Evolutionary conservation across 805 yeast genomes (phyloP).

Genomic region (Metschnikowia lochheadii): DNA sequence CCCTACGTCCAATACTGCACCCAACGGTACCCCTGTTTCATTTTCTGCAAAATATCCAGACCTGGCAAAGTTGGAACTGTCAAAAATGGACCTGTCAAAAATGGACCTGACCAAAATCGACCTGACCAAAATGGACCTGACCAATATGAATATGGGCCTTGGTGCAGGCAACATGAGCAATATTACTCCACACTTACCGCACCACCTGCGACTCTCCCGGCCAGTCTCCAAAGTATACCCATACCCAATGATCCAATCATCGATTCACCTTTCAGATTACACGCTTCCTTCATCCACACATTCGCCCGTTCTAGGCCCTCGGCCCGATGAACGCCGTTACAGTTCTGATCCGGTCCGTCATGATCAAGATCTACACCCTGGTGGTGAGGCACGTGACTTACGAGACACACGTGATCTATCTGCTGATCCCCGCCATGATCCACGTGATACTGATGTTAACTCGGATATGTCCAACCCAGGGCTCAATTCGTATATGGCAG

Average conservation of each 20-base stretch:
- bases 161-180: background rate
- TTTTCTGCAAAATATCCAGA: too few relatives aligned
- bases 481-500: too few relatives aligned
- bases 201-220: conserved; percentile 2
- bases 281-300: conserved; percentile 1
- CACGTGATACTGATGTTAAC: too few relatives aligned
- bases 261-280: background rate
- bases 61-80: too few relatives aligned
- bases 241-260: conserved; percentile 3
- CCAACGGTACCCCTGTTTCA: too few relatives aligned
- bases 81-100: background rate
- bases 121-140: background rate
- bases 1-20: too few relatives aligned
- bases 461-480: too few relatives aligned
- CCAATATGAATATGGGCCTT: background rate
- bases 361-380: too few relatives aligned
- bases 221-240: background rate
- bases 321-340: background rate
- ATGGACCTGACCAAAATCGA: background rate
- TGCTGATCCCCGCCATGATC: too few relatives aligned
- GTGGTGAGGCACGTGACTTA: too few relatives aligned
- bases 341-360: background rate
- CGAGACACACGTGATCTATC: too few relatives aligned
- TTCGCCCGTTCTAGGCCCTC: background rate
- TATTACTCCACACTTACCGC: conserved; percentile 5